These are phyloP conservation scores for Termitomyces sp. DNA, from an alignment of 768 basidiomycete genomes.

Conservation along the genomic window DNA sequence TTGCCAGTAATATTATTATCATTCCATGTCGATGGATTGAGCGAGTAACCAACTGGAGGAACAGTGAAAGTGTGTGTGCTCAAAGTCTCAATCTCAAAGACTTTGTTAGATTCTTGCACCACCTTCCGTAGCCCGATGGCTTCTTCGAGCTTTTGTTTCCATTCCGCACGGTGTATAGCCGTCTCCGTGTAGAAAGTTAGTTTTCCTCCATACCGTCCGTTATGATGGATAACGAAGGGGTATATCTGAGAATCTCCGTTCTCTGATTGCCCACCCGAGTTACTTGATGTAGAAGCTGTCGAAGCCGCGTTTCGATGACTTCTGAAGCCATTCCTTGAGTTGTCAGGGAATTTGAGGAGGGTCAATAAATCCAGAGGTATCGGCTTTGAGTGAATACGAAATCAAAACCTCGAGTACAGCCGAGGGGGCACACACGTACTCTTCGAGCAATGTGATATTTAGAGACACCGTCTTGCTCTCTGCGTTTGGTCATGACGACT, in stretches of 20 bases:
- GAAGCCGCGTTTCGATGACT: conserved; percentile 44
- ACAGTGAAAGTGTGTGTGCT: conserved; percentile 85
- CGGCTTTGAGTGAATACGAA: conserved; percentile 43
- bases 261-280: conserved; percentile 33
- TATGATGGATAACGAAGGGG: conserved; percentile 86
- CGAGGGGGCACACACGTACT: conserved; percentile 36
- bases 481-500: conserved; percentile 85
- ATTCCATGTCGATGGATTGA: conserved; percentile 51
- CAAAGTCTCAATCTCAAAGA: conserved; percentile 90
- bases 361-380: conserved; percentile 88
- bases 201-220: conserved; percentile 78
- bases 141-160: conserved; percentile 90
- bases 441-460: conserved; percentile 77
- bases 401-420: background rate
- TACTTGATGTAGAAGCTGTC: conserved; percentile 14
- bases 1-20: conserved; percentile 73
- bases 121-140: conserved; percentile 80
- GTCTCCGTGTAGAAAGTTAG: conserved; percentile 84
- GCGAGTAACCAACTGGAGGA: conserved; percentile 49
- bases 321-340: conserved; percentile 56
- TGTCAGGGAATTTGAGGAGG: conserved; percentile 75
- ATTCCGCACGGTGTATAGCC: conserved; percentile 64
- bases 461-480: conserved; percentile 65
- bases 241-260: conserved; percentile 65
- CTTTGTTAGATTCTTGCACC: conserved; percentile 89